These are phyloP conservation scores for Fistulinella prunicolor DNA, from an alignment of 768 basidiomycete genomes.

Conservation along the genomic window DNA sequence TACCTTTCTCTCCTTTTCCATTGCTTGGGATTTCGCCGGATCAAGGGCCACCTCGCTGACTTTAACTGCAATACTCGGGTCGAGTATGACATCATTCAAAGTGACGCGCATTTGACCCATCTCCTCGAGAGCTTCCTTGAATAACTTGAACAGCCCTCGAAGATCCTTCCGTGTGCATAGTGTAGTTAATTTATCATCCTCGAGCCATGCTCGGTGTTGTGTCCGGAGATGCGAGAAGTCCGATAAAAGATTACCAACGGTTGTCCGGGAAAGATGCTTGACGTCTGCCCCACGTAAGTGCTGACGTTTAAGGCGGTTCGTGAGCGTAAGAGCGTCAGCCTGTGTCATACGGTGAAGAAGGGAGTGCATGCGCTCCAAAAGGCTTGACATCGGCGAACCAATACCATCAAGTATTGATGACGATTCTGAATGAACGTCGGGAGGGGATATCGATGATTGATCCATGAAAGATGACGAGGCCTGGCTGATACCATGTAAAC, in stretches of 20 bases:
- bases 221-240: constrained; percentile 69
- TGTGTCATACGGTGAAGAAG: constrained; percentile 64
- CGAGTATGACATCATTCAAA: constrained; percentile 87
- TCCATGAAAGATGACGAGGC: constrained; percentile 33
- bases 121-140: constrained; percentile 82
- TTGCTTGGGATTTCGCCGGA: constrained; percentile 47
- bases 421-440: constrained; percentile 69
- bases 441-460: constrained; percentile 43
- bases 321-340: constrained; percentile 84
- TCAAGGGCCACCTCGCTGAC: constrained; percentile 72
- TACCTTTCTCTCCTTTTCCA: constrained; percentile 31
- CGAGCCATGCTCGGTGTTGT: constrained; percentile 70
- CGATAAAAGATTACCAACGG: constrained; percentile 66
- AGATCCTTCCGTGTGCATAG: constrained; percentile 77
- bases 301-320: constrained; percentile 88
- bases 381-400: constrained; percentile 44
- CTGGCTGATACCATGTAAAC: constrained; percentile 32
- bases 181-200: constrained; percentile 66
- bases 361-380: constrained; percentile 61
- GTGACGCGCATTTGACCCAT: constrained; percentile 77
- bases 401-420: constrained; percentile 65
- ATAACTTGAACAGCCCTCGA: constrained; percentile 73
- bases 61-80: constrained; percentile 70
- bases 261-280: constrained; percentile 79
- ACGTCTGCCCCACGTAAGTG: constrained; percentile 84